Conservation (phyloP, 129 eudicot species). For the Rutidosis leptorrhynchoides region DNA sequence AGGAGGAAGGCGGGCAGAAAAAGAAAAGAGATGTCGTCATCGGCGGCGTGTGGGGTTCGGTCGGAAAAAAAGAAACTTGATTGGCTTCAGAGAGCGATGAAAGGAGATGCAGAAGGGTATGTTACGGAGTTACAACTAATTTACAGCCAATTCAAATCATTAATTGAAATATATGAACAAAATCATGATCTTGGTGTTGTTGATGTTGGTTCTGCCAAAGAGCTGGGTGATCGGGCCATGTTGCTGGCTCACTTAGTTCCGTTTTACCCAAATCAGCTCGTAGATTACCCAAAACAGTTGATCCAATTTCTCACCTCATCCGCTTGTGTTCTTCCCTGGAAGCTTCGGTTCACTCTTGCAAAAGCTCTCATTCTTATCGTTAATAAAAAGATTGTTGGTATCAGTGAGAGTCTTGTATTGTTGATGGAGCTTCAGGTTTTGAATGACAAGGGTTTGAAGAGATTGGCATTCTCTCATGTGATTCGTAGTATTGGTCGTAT, state of each 20-base stretch:
- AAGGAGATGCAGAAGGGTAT: slow-evolving; percentile 83
- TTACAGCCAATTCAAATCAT: slow-evolving; percentile 79
- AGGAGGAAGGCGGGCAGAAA: too few species aligned
- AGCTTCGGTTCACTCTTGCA: slow-evolving; percentile 55
- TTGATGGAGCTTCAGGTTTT: slow-evolving; percentile 92
- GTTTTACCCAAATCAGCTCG: slow-evolving; percentile 50
- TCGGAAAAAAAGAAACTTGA: too few species aligned
- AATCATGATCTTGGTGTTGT: slow-evolving; percentile 63
- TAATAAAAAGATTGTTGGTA: slow-evolving; percentile 73
- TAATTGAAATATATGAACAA: slow-evolving; percentile 74
- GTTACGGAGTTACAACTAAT: slow-evolving; percentile 52
- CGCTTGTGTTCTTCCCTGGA: slow-evolving; percentile 58
- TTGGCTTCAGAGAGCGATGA: slow-evolving; percentile 41
- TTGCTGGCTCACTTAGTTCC: slow-evolving; percentile 83
- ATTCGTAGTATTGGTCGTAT: slow-evolving; percentile 68
- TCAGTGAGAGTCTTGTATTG: slow-evolving; percentile 70
- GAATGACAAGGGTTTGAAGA: slow-evolving; percentile 56
- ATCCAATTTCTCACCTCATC: slow-evolving; percentile 52
- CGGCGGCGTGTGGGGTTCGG: too few species aligned
- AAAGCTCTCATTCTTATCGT: slow-evolving; percentile 69
- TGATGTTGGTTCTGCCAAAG: too few species aligned
- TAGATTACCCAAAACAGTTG: slow-evolving; percentile 52
- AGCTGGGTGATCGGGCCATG: slow-evolving; percentile 73
- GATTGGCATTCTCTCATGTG: slow-evolving; percentile 72
- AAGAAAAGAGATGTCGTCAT: too few species aligned